A percentile compares a stretch with the other conserved stretches of the same genome.
These are phyloP conservation scores for Saprolegnia parasitica DNA, from an alignment of 352 stramenopile genomes.

Conservation along the genomic window DNA sequence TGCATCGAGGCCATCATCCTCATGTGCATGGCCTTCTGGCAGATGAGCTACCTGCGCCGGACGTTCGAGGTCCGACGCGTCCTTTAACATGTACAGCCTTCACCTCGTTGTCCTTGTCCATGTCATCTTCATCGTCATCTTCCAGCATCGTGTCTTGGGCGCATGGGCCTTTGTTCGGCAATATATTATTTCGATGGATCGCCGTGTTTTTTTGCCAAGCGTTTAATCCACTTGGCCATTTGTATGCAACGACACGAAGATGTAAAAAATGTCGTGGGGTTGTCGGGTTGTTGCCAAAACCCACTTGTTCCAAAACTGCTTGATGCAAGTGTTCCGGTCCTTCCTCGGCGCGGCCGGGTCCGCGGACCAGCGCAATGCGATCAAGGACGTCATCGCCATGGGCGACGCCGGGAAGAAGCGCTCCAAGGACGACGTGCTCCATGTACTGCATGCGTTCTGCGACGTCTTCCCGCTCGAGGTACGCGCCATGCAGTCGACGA, in stretches of 20 bases:
- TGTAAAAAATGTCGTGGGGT: not conserved
- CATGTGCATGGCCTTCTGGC: constrained; percentile 58
- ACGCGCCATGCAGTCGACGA: not conserved
- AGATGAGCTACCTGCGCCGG: constrained; percentile 78
- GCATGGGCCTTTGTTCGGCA: not conserved
- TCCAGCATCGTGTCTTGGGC: not conserved
- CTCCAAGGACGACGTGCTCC: constrained; percentile 43
- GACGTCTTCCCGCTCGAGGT: constrained; percentile 69
- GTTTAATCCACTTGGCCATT: not conserved
- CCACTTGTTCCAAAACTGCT: not conserved
- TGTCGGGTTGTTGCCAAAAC: not conserved
- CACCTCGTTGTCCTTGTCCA: not conserved
- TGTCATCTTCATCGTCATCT: not conserved
- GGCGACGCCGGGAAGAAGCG: constrained; percentile 39
- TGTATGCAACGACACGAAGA: not conserved
- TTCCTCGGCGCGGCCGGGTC: constrained; percentile 70
- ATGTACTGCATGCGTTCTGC: constrained; percentile 67
- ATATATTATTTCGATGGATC: constrained; percentile 3
- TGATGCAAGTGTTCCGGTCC: not conserved
- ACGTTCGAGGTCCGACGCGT: constrained; percentile 81
- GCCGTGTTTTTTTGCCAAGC: not conserved
- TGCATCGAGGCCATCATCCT: constrained; percentile 73
- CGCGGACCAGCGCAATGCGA: constrained; percentile 70
- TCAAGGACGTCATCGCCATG: constrained; percentile 64
- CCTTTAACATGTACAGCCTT: constrained; percentile 42